Conservation (phyloP, 2,329 filamentous ascomycete species). For the Lachnellula hyalina region DNA sequence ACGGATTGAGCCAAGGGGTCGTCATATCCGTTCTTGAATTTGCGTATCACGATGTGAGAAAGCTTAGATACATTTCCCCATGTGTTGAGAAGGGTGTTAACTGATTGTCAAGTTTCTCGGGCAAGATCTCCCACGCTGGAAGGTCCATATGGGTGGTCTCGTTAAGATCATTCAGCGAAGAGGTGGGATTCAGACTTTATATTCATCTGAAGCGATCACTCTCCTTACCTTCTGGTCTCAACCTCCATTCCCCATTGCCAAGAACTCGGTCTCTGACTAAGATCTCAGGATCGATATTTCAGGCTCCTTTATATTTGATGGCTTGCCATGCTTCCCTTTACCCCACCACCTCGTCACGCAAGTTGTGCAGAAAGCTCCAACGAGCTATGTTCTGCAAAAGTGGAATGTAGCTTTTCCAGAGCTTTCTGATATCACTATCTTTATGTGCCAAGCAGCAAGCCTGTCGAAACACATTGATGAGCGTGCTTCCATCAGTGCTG, state of each 20-base stretch:
- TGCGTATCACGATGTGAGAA: neutral
- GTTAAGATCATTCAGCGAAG: neutral
- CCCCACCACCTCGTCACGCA: neutral
- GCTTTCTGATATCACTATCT: neutral
- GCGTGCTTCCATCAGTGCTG: neutral
- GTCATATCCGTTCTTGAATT: neutral
- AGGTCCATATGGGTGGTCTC: neutral
- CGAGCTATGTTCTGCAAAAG: neutral
- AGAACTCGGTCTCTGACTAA: neutral
- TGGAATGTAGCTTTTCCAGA: neutral
- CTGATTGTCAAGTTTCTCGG: neutral
- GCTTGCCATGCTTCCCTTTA: neutral
- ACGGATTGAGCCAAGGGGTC: neutral
- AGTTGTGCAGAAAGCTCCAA: neutral
- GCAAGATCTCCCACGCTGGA: neutral
- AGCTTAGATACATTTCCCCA: neutral
- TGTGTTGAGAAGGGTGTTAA: neutral
- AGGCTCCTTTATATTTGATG: neutral
- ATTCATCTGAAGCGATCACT: neutral
- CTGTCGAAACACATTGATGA: neutral
- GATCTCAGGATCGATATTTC: neutral
- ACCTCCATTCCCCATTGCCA: neutral
- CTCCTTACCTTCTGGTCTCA: neutral
- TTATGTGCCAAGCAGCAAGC: neutral
- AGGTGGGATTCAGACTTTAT: neutral